These are phyloP conservation scores for Candida quercuum DNA, from an alignment of 805 yeast genomes.

Conservation along the genomic window DNA sequence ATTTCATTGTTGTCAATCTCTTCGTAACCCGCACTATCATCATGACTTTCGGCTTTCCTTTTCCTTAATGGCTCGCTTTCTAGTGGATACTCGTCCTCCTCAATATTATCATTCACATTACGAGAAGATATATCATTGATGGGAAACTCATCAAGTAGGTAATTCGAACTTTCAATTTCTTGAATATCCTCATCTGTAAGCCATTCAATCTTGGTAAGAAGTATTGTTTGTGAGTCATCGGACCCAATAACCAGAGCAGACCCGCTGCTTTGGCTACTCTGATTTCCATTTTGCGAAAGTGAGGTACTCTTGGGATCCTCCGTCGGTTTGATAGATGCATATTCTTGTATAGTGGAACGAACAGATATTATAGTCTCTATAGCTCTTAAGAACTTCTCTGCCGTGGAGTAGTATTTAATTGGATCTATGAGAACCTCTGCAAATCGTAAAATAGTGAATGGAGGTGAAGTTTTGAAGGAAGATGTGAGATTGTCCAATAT, in stretches of 20 bases:
- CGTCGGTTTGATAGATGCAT: not conserved
- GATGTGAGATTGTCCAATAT: slow-evolving; percentile 7
- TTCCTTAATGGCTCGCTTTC: slow-evolving; percentile 1
- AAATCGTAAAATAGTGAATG: slow-evolving; percentile 44
- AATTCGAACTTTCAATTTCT: slow-evolving; percentile 16
- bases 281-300: not conserved
- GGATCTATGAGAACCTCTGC: slow-evolving; percentile 44
- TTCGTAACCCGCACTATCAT: slow-evolving; percentile 4
- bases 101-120: not conserved
- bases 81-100: slow-evolving; percentile 7
- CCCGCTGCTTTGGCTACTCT: not conserved
- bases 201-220: slow-evolving; percentile 23
- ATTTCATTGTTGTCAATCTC: not conserved
- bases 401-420: slow-evolving; percentile 30
- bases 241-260: slow-evolving; percentile 3
- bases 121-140: not conserved
- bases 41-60: slow-evolving; percentile 1
- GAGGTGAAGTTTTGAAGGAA: slow-evolving; percentile 23
- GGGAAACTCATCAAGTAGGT: slow-evolving; percentile 11
- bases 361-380: slow-evolving; percentile 24
- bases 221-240: slow-evolving; percentile 18
- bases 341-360: slow-evolving; percentile 11
- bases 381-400: slow-evolving; percentile 41
- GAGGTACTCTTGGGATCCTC: too few species aligned
- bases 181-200: slow-evolving; percentile 16